phyloP scores from a whole-genome alignment of 257 asterid species.

The Henckelia pumila region DNA sequence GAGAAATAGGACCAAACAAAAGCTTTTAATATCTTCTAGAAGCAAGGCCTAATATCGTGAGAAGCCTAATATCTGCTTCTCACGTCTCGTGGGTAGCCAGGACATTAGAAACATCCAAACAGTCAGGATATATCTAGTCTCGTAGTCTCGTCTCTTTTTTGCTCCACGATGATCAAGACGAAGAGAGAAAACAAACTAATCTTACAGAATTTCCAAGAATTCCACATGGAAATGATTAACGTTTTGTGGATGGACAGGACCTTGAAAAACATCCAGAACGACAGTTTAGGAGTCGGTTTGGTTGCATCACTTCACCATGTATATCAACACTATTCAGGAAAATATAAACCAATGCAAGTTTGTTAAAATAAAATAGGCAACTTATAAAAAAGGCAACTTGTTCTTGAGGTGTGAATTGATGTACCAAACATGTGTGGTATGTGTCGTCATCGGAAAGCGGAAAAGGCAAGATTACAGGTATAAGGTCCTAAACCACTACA shows the following conservation, averaged over 20 bases:
- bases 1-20: background rate
- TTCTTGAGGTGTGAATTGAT: background rate
- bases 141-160: background rate
- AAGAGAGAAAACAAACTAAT: background rate
- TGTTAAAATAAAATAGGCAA: too few species aligned
- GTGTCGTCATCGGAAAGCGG: background rate
- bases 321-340: too few species aligned
- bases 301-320: too few species aligned
- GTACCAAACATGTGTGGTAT: background rate
- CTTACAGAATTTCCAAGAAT: background rate
- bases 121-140: background rate
- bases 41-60: background rate
- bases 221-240: background rate
- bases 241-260: background rate
- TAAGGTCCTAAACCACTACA: background rate
- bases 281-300: background rate
- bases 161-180: background rate
- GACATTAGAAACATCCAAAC: background rate
- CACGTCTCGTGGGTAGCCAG: background rate
- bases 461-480: background rate
- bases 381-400: background rate
- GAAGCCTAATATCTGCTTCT: background rate
- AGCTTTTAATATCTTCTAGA: background rate
- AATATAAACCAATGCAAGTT: too few species aligned
- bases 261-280: background rate